Percentiles rank a stretch among this genome's conserved stretches.
Conservation (phyloP, 1,284 basidiomycete species). For the Stereum hirsutum region DNA sequence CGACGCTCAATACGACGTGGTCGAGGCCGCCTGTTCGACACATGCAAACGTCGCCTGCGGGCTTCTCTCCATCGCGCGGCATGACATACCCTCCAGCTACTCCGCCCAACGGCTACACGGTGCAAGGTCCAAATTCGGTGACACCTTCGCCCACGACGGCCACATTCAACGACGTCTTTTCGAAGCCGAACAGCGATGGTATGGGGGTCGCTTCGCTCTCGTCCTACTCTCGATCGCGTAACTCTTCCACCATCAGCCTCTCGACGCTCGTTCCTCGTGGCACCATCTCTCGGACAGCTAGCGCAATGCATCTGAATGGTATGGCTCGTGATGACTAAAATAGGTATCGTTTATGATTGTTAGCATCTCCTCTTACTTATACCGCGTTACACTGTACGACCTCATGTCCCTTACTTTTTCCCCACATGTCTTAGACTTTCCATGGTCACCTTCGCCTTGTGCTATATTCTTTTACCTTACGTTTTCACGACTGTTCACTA, state of each 20-base stretch:
- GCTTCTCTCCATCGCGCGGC: slow-evolving; percentile 18
- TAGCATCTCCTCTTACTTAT: too few relatives aligned
- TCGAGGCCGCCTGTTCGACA: slow-evolving; percentile 11
- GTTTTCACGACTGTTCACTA: too few relatives aligned
- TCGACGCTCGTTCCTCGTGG: slow-evolving; percentile 39
- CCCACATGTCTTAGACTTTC: too few relatives aligned
- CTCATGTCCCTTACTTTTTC: too few relatives aligned
- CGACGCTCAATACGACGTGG: slow-evolving; percentile 2
- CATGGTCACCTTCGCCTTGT: too few relatives aligned
- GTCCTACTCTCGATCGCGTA: slow-evolving; percentile 41
- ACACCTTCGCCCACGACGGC: slow-evolving; percentile 9
- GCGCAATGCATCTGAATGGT: too few relatives aligned
- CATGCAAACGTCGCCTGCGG: slow-evolving; percentile 18
- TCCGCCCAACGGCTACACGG: slow-evolving; percentile 6
- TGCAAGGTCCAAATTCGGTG: slow-evolving; percentile 3
- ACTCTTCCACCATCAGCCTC: slow-evolving; percentile 55
- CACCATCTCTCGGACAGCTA: slow-evolving; percentile 22
- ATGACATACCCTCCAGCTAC: slow-evolving; percentile 16
- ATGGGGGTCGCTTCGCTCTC: slow-evolving; percentile 11
- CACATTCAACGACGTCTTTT: slow-evolving; percentile 7
- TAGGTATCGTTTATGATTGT: too few relatives aligned
- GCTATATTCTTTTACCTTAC: too few relatives aligned
- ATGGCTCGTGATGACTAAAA: too few relatives aligned
- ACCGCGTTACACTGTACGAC: too few relatives aligned
- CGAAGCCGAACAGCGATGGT: slow-evolving; percentile 7